Evolutionary conservation across 2,329 filamentous ascomycete species (phyloP).

Genomic region (Monascus ruber): DNA sequence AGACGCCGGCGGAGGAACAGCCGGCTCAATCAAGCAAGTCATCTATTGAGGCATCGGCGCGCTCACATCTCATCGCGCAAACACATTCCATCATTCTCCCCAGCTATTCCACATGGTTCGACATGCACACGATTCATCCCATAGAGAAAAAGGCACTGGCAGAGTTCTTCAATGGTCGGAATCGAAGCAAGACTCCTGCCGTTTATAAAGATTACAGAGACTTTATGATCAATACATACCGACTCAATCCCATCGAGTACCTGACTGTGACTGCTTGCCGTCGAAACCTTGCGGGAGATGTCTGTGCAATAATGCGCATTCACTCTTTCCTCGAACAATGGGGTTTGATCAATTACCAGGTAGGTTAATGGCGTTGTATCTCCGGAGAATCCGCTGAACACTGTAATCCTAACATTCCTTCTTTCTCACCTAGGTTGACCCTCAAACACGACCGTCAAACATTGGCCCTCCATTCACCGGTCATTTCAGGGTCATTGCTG

Average conservation of each 20-base stretch:
- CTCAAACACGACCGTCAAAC: slow-evolving; percentile 85
- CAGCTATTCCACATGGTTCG: slow-evolving; percentile 98
- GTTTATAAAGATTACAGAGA: slow-evolving; percentile 99
- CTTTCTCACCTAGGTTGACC: slow-evolving; percentile 61
- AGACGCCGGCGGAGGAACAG: slow-evolving; percentile 43
- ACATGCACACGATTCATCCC: slow-evolving; percentile 85
- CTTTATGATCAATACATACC: slow-evolving; percentile 99
- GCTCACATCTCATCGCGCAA: slow-evolving; percentile 84
- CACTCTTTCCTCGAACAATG: slow-evolving; percentile 97
- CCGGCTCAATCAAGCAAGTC: slow-evolving; percentile 59
- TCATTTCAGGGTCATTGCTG: slow-evolving; percentile 90
- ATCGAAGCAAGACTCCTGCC: slow-evolving; percentile 92
- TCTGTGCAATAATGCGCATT: slow-evolving; percentile 98
- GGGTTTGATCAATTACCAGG: slow-evolving; percentile 98
- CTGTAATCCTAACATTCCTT: neutral
- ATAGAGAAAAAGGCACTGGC: slow-evolving; percentile 91
- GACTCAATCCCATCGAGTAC: slow-evolving; percentile 90
- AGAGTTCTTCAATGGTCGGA: slow-evolving; percentile 97
- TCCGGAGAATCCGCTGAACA: neutral
- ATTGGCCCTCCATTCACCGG: slow-evolving; percentile 95
- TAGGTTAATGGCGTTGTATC: slow-evolving; percentile 30
- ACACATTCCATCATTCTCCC: slow-evolving; percentile 93
- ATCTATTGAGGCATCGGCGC: slow-evolving; percentile 70
- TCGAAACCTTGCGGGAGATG: slow-evolving; percentile 88
- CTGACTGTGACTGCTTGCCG: slow-evolving; percentile 93